phyloP scores from a whole-genome alignment of 2,329 filamentous ascomycete species.

The Talaromyces sp. region DNA sequence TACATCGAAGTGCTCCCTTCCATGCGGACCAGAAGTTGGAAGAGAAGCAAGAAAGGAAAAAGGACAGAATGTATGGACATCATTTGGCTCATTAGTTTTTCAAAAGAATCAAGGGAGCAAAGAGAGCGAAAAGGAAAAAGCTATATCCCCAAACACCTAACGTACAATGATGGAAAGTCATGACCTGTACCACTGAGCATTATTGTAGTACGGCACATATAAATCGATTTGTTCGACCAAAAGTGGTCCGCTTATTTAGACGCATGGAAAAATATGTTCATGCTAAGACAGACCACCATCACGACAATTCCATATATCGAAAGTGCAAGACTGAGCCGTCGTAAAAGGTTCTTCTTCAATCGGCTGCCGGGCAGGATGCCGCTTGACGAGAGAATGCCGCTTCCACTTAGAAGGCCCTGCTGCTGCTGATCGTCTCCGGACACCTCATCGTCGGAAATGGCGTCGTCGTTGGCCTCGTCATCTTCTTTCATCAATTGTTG shows the following conservation, averaged over 20 bases:
- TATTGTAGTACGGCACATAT: background rate
- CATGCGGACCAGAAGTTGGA: background rate
- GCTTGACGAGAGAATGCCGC: constrained; percentile 51
- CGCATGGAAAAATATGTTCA: constrained; percentile 76
- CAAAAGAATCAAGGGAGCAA: background rate
- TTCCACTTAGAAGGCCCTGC: constrained; percentile 34
- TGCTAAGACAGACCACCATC: constrained; percentile 81
- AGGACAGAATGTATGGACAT: background rate
- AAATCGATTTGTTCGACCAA: background rate
- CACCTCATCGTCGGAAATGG: constrained; percentile 39
- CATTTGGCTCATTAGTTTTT: background rate
- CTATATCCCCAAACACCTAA: constrained; percentile 2
- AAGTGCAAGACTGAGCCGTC: constrained; percentile 69
- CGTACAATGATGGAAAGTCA: background rate
- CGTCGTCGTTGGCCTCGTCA: constrained; percentile 62
- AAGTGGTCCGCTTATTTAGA: constrained; percentile 49
- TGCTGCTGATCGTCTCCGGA: constrained; percentile 32
- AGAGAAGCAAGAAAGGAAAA: background rate
- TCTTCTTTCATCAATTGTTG: constrained; percentile 87
- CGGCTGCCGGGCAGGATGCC: constrained; percentile 59
- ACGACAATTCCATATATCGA: constrained; percentile 80
- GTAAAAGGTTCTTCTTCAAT: constrained; percentile 62
- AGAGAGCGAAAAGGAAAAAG: background rate
- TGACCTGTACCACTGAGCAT: constrained; percentile 2
- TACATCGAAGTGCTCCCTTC: constrained; percentile 1